Base-by-base conservation (phyloP, 306 rosid species). In the Sechiopsis laciniata region DNA sequence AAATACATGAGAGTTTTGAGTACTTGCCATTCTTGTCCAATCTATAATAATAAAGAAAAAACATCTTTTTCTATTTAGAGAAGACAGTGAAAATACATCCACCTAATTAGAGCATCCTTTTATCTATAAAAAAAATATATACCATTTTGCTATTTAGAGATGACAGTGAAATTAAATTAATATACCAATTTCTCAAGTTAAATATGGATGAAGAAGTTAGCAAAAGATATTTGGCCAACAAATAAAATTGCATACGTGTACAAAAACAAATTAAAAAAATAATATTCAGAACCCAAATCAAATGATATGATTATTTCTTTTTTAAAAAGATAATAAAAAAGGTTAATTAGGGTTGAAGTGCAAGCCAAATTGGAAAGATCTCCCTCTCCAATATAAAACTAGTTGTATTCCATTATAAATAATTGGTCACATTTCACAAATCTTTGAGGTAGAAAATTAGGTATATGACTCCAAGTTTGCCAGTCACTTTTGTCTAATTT, bases 341-440 rank as follows among this genome's bases (percentile, higher is more conserved):
- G 16, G 8, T 2, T 26, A 26, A 26, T 35, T 8, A 9, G 48
- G 16, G 69, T 62, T 62, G 69, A 62, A 62, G 48, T 62, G 50
- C 69, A 62, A 62, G 69, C 22, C 50, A 62, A 62, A 62, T 62
- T 35, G 69, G 69, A 62, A 62, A 32, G 50, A 62, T 10, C 69
- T 29, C 11, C 46, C 21, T 61, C 68, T 62, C 69, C 69, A 3
- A 62, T 62, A 32, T 20, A 26, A 62, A 32, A 35, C 50, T 62
- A 3, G 21, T 6, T 62, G 20, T 19, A 32, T 15, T 32, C 48
- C 48, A 62, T 62, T 62, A 32, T 62, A 15, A 62, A 6, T 60
- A 14, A 14, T 14, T 26, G 22, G 2, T 54, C 58, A 54, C 1
- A 8, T 62, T 29, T 32, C 16, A 62, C 7, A 61, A 2, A 35